Conservation (phyloP, 2,329 filamentous ascomycete species). For the Aspergillus jensenii region DNA sequence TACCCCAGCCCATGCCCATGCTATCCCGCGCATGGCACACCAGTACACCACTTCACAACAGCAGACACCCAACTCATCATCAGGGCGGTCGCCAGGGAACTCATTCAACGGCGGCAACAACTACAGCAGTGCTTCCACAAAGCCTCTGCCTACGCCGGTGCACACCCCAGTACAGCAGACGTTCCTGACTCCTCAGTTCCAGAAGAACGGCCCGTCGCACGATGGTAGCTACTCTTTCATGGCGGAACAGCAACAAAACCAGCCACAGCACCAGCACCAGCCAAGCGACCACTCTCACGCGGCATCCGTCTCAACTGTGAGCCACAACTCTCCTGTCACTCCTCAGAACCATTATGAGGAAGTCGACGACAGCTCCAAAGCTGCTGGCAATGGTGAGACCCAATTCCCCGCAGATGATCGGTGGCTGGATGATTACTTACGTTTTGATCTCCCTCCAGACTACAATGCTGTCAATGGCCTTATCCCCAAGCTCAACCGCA, state of each 20-base stretch:
- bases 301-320: conserved; percentile 60
- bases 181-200: conserved; percentile 49
- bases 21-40: conserved; percentile 18
- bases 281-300: conserved; percentile 52
- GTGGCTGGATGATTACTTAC: conserved; percentile 69
- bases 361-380: conserved; percentile 49
- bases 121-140: conserved; percentile 43
- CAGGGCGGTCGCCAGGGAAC: conserved; percentile 42
- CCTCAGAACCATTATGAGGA: conserved; percentile 59
- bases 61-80: conserved; percentile 43
- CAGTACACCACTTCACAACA: conserved; percentile 32
- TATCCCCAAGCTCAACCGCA: conserved; percentile 76
- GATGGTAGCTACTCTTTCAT: conserved; percentile 48
- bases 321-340: conserved; percentile 61
- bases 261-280: conserved; percentile 40
- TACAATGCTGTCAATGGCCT: conserved; percentile 45
- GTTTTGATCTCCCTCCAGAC: conserved; percentile 55
- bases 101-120: conserved; percentile 39
- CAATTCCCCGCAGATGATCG: conserved; percentile 34
- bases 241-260: conserved; percentile 47
- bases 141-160: conserved; percentile 56
- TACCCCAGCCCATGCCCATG: conserved; percentile 34
- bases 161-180: conserved; percentile 55
- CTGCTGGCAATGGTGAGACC: conserved; percentile 57
- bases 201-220: conserved; percentile 45